phyloP scores from a whole-genome alignment of 352 stramenopile species.

The Phytophthora litchii region DNA sequence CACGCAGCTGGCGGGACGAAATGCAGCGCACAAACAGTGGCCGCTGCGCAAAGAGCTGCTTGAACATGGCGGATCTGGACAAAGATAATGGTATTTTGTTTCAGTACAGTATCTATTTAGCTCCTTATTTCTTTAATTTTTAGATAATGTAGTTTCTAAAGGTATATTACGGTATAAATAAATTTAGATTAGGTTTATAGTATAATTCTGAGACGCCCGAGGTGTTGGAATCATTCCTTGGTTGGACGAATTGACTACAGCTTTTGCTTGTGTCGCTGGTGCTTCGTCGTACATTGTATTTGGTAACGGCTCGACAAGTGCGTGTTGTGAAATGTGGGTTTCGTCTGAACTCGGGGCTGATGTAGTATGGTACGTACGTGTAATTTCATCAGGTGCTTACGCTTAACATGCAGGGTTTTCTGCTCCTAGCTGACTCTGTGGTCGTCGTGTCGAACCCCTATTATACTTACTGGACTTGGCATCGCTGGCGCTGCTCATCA shows the following conservation, averaged over 20 bases:
- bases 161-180: too few species aligned
- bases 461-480: constrained; percentile 46
- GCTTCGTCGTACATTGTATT: too few species aligned
- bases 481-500: constrained; percentile 16
- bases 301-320: too few species aligned
- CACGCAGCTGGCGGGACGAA: constrained; percentile 19
- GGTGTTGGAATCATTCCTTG: too few species aligned
- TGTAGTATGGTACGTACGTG: constrained; percentile 22
- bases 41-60: constrained; percentile 14
- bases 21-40: constrained; percentile 15
- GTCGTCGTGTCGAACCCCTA: constrained; percentile 33
- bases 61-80: constrained; percentile 29
- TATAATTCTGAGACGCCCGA: too few species aligned
- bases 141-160: too few species aligned
- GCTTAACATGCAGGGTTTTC: constrained; percentile 29
- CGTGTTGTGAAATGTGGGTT: background rate
- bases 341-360: constrained; percentile 10
- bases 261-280: too few species aligned
- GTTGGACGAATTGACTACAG: too few species aligned
- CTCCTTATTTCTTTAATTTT: too few species aligned
- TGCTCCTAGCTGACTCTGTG: constrained; percentile 18
- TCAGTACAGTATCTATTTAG: too few species aligned
- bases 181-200: too few species aligned
- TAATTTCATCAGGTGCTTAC: constrained; percentile 19
- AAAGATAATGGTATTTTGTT: background rate